A percentile compares a stretch with the other conserved stretches of the same genome.
Conservation (phyloP, 805 yeast genomes). For the Yamadazyma sp. region DNA sequence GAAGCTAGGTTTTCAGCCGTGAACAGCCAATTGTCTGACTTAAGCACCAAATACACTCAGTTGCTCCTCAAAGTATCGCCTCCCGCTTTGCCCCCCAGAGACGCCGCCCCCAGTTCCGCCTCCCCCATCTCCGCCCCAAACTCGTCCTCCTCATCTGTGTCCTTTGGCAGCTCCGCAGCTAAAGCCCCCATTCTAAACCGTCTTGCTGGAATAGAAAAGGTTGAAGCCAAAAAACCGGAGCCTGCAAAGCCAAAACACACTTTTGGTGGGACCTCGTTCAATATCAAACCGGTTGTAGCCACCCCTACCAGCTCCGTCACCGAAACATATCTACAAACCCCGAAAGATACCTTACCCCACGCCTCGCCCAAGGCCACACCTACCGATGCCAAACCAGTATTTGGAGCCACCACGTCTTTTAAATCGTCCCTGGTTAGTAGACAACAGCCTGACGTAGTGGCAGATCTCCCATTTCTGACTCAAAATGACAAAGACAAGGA, state of each 20-base stretch:
- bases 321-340: constrained; percentile 9
- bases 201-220: neutral
- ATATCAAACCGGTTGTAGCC: constrained; percentile 14
- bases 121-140: neutral
- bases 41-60: constrained; percentile 14
- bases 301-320: constrained; percentile 17
- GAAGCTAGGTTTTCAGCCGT: constrained; percentile 19
- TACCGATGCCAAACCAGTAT: constrained; percentile 23
- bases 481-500: neutral
- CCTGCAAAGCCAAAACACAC: constrained; percentile 16
- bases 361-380: constrained; percentile 6
- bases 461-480: constrained; percentile 18
- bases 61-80: constrained; percentile 9
- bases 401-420: constrained; percentile 44
- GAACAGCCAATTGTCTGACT: constrained; percentile 23
- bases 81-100: constrained; percentile 15
- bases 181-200: constrained; percentile 7
- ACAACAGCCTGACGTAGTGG: constrained; percentile 27
- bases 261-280: constrained; percentile 23
- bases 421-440: constrained; percentile 28
- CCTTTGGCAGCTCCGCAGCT: neutral
- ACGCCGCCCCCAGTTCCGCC: constrained; percentile 5
- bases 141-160: too few relatives aligned
- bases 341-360: constrained; percentile 13
- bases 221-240: neutral